Conservation (phyloP, 148 eudicot genomes). For the Chenopodium suecicum region DNA sequence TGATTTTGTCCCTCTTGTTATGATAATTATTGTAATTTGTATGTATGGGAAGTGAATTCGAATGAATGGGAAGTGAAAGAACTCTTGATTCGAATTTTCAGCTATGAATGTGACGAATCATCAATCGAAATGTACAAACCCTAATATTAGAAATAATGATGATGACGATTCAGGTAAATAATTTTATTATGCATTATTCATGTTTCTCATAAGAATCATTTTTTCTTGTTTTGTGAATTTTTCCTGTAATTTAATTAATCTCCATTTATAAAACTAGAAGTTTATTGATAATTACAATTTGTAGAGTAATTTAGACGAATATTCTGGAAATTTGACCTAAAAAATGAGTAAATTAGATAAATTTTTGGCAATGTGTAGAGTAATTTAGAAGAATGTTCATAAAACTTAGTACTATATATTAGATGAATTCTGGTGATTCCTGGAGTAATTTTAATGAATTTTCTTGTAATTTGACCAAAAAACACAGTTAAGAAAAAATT, state of each 20-base stretch:
- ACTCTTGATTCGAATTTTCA: constrained; percentile 43
- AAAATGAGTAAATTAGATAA: not conserved
- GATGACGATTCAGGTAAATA: constrained; percentile 17
- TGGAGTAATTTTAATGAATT: too few species aligned
- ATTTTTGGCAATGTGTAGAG: too few species aligned
- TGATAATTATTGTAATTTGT: too few species aligned
- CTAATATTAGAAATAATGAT: constrained; percentile 2
- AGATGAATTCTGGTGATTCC: too few species aligned
- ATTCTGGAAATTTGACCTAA: too few species aligned
- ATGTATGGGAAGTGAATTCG: not conserved
- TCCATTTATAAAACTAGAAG: not conserved
- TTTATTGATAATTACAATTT: not conserved
- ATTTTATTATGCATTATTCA: not conserved
- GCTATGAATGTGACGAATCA: not conserved
- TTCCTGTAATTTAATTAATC: not conserved
- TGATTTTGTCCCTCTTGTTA: too few species aligned
- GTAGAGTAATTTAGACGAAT: too few species aligned
- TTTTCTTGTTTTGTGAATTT: not conserved
- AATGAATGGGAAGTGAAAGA: not conserved
- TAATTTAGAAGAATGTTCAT: too few species aligned
- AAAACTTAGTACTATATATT: too few species aligned
- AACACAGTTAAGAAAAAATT: too few species aligned
- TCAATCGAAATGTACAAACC: not conserved
- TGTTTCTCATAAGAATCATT: not conserved
- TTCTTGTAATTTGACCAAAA: too few species aligned